Conservation (phyloP, 1,139 yeast genomes). For the Kluyveromyces sp. region DNA sequence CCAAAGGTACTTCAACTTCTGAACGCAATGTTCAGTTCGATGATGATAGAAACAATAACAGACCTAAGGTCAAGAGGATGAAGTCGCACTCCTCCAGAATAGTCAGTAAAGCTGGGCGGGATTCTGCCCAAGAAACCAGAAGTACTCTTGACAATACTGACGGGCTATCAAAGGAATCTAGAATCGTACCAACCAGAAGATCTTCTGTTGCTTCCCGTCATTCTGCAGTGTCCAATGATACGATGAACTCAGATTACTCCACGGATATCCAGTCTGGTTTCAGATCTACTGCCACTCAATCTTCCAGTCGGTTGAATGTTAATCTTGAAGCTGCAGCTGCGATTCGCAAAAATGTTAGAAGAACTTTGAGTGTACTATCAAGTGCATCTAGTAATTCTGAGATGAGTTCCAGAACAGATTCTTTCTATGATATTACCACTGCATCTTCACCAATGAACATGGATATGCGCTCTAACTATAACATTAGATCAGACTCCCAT, state of each 20-base stretch:
- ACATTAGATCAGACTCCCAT: constrained; percentile 20
- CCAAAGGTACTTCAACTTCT: neutral
- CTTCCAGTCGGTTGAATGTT: constrained; percentile 14
- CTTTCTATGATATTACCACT: constrained; percentile 36
- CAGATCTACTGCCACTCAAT: constrained; percentile 14
- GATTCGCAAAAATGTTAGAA: constrained; percentile 20
- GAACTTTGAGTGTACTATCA: constrained; percentile 35
- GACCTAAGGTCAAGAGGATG: constrained; percentile 19
- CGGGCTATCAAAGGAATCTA: constrained; percentile 7
- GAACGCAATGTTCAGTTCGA: constrained; percentile 8
- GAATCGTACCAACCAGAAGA: constrained; percentile 46
- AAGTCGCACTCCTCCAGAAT: constrained; percentile 27
- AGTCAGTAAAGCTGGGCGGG: constrained; percentile 23
- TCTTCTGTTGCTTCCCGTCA: constrained; percentile 60
- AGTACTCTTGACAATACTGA: constrained; percentile 10
- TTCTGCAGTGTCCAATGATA: constrained; percentile 52
- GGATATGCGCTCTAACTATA: constrained; percentile 18
- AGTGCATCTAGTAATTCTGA: constrained; percentile 39
- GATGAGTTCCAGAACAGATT: constrained; percentile 36
- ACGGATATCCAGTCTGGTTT: constrained; percentile 31
- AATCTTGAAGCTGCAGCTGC: constrained; percentile 17
- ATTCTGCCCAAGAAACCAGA: constrained; percentile 16
- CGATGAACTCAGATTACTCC: constrained; percentile 37
- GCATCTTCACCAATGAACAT: constrained; percentile 24
- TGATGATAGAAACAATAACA: constrained; percentile 6